Base-by-base conservation (phyloP, 1,284 basidiomycete genomes). In the Marasmius oreades region DNA sequence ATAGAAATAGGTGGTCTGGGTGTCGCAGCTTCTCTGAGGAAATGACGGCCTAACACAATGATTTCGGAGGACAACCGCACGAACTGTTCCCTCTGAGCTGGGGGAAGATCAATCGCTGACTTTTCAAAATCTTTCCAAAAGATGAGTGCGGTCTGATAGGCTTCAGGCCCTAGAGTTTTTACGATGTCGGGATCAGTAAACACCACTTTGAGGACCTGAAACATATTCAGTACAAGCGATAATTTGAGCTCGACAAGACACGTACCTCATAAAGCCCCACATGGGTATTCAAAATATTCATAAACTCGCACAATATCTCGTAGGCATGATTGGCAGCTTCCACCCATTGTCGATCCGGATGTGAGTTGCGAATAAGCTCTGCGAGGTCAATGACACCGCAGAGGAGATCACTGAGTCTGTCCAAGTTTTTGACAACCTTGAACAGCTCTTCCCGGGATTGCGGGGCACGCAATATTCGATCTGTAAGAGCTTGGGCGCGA, bases 51-150 rank as follows among this genome's bases (percentile, higher is more conserved):
- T 7, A 98, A 85, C 0, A 88, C 78, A n/a, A 97, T 77, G 57
- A 98, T 93, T 51, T 93, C 88, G 33, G 95, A 93, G n/a, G 93
- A 95, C 11, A 98, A 78, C 3, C 88, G 81, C 12, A 99, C 95
- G 63, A 98, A 98, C 52, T 83, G 84, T 42, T 85, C 78, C 24
- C 96, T 83, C 63, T 92, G 79, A 2, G 78, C 77, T 0, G 88
- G 84, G 7, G 94, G 90, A 4, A 98, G 80, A 68, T 96, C 84
- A 62, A 99, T 97, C 0, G 94, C 96, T 6, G 94, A 97, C 70
- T 95, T 96, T 69, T 98, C 93, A 73, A 99, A 99, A 76, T 99
- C 97, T 51, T 90, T 84, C 80, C 94, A 88, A 72, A 98, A 98
- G 60, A 96, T 95, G 22, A 92, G 77, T 18, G 96, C 95, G 2